These are phyloP conservation scores for Diaporthe longicolla DNA, from an alignment of 2,329 filamentous ascomycete species.

Conservation along the genomic window DNA sequence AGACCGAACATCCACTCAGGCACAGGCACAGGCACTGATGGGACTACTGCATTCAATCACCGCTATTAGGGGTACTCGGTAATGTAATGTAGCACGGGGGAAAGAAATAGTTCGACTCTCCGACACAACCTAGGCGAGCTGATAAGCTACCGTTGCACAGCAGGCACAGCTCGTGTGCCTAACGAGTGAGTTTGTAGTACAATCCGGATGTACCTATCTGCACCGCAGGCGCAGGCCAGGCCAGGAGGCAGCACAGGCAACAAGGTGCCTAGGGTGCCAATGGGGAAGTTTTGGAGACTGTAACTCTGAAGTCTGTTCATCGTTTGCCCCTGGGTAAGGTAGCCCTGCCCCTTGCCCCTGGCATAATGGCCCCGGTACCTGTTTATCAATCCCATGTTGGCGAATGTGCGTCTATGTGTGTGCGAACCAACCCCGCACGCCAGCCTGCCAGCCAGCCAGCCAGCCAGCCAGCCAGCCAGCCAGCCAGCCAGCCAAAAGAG, in stretches of 20 bases:
- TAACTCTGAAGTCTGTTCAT: slow-evolving; percentile 15
- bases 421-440: not conserved
- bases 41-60: not conserved
- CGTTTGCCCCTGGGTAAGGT: not conserved
- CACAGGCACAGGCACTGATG: not conserved
- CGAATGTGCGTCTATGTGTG: too few species aligned
- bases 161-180: not conserved
- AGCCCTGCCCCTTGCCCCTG: not conserved
- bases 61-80: not conserved
- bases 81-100: not conserved
- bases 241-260: not conserved
- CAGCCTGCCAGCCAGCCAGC: not conserved
- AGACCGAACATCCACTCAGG: not conserved
- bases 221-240: not conserved
- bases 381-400: not conserved
- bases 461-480: not conserved
- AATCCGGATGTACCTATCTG: not conserved
- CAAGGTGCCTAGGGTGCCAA: slow-evolving; percentile 1
- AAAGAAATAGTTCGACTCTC: not conserved
- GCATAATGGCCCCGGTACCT: not conserved
- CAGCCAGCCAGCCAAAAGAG: too few species aligned
- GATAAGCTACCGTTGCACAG: not conserved
- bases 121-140: not conserved
- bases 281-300: slow-evolving; percentile 15
- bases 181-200: not conserved